Evolutionary conservation across 2,329 filamentous ascomycete species (phyloP).

Genomic region (Colletotrichum salicis): DNA sequence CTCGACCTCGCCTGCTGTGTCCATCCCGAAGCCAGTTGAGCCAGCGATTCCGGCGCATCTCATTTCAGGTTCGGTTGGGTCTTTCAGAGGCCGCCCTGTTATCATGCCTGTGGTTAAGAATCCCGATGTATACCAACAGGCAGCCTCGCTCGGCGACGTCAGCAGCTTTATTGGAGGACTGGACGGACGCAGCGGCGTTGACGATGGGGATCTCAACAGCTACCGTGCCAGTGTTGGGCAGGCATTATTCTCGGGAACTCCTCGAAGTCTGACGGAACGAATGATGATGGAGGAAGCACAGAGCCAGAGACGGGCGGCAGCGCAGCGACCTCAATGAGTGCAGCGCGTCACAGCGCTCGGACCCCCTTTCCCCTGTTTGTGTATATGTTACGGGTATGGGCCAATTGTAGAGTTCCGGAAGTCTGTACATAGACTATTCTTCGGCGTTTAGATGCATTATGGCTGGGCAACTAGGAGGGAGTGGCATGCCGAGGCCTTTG

Average conservation of each 20-base stretch:
- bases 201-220: conserved; percentile 56
- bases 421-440: conserved; percentile 32
- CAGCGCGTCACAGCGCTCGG: not conserved
- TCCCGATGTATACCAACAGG: conserved; percentile 59
- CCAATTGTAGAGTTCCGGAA: conserved; percentile 27
- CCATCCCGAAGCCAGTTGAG: conserved; percentile 47
- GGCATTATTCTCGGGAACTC: conserved; percentile 53
- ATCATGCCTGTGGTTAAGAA: conserved; percentile 63
- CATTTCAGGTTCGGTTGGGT: conserved; percentile 56
- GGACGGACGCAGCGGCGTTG: conserved; percentile 61
- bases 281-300: conserved; percentile 60
- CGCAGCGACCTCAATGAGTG: conserved; percentile 30
- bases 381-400: conserved; percentile 30
- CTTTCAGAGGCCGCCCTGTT: conserved; percentile 65
- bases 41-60: conserved; percentile 39
- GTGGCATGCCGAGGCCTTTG: conserved; percentile 23
- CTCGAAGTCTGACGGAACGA: conserved; percentile 60
- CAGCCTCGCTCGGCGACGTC: conserved; percentile 59
- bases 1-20: conserved; percentile 57
- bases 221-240: conserved; percentile 54
- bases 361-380: conserved; percentile 6
- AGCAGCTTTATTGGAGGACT: conserved; percentile 64
- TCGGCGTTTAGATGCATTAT: conserved; percentile 30
- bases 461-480: conserved; percentile 25
- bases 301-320: conserved; percentile 39